Base-by-base conservation (phyloP, 75 land plant species). In the Selaginella tamariscina region DNA sequence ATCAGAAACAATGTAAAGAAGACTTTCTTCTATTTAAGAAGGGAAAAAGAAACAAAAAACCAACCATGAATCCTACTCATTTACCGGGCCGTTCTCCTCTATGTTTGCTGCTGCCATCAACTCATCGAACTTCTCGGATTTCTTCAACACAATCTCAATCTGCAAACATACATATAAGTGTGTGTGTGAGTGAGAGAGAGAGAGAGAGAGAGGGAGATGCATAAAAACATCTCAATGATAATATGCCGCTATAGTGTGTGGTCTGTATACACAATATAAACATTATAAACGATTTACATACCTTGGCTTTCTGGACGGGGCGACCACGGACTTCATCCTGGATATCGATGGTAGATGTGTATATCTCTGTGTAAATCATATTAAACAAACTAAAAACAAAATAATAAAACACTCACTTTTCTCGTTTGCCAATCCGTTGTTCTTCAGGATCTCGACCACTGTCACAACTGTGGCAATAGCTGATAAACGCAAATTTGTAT, bases 111-210 rank as follows among this genome's bases (percentile, higher is more conserved):
- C 84, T 31, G 78, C 79, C 86, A 88, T 83, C 66, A 88, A 70
- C 33, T 75, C 75, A 68, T 88, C 89, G 65, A 88, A 88, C 29
- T 88, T 77, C 64, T 88, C 91, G 0, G 86, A 73, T 65, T 88
- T 88, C 27, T 71, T 79, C 72, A 88, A 73, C 55, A 81, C 70
- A 27, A 88, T 88, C 71, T 86, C 89, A 71, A 88, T 81, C 91
- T 88, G 70, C 24, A 28, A 2, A 70, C 49, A 39, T 15, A 39
- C 49, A 15, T 5, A 5, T 39, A 5, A 15, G 49, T 39, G 5
- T 39, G n/a, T n/a, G n/a, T n/a, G n/a, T n/a, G n/a, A n/a, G n/a
- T n/a, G n/a, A n/a, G n/a, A n/a, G n/a, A n/a, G n/a, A n/a, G n/a
- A n/a, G n/a, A n/a, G n/a, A n/a, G n/a, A 39, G 49, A 39, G 49